Evolutionary conservation across 106 monocot genomes (phyloP).

Genomic region (Amphibolis antarctica): DNA sequence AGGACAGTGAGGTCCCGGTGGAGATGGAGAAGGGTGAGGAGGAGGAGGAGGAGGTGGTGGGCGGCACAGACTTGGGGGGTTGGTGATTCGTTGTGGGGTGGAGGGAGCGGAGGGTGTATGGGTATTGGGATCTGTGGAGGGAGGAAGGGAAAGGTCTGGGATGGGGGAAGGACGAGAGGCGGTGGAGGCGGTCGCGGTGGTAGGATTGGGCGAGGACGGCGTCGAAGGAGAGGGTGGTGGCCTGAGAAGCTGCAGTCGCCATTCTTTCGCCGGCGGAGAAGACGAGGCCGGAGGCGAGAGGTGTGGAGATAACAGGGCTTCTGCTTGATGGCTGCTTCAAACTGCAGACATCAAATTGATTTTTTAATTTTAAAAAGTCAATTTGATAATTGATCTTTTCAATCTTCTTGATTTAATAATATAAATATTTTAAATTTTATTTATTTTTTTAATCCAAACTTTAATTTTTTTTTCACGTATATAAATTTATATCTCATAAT

Average conservation of each 20-base stretch:
- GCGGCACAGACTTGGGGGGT: neutral
- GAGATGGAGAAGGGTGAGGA: neutral
- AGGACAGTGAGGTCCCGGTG: neutral
- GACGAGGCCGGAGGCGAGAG: neutral
- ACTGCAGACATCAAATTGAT: too few species aligned
- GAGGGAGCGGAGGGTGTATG: constrained; percentile 1
- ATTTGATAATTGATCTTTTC: too few species aligned
- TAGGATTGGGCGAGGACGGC: neutral
- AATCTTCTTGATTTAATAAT: too few species aligned
- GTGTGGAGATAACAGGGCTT: neutral
- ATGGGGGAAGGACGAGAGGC: neutral
- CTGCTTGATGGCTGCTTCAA: too few species aligned
- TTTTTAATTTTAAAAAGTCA: too few species aligned
- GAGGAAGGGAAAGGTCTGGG: neutral
- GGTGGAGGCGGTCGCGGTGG: neutral
- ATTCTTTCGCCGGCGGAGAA: neutral
- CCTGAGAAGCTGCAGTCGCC: neutral
- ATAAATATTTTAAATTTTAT: too few species aligned
- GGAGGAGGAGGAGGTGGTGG: constrained; percentile 5
- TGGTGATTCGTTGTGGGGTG: neutral
- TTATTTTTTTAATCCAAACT: too few species aligned
- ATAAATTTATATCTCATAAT: too few species aligned
- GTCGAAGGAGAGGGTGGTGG: neutral
- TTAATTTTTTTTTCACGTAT: too few species aligned
- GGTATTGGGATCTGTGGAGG: neutral